Evolutionary conservation across 2,329 filamentous ascomycete genomes (phyloP), one percentile per base, ranked within the genome.

Genomic region (Harringtonia aguacate): DNA sequence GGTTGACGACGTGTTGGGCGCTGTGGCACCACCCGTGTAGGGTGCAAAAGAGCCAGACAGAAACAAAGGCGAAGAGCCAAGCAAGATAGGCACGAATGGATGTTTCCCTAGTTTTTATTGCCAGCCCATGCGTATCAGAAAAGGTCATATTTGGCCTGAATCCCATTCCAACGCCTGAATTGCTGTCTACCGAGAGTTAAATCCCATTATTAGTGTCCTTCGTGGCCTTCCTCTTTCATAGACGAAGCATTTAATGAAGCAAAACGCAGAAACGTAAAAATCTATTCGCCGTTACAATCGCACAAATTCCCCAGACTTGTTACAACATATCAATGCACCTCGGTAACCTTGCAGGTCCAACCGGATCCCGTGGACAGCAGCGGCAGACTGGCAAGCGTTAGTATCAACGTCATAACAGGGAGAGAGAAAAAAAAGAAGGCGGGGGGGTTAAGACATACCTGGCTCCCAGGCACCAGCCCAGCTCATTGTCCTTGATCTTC

Each of bases 381-480:
- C 30, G 89, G 90, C 55, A 95, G 70, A 74, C 88, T 94, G 48
- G 18, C 44, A 22, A 7, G 9, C n/a, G n/a, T n/a, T n/a, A n/a
- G 28, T 36, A 30, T 22, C n/a, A 27, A 27, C 41, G 14, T 41
- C 42, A 39, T 22, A 13, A 39, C 34, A 8, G 18, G 13, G 4
- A 22, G 22, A 39, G 46, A 39, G 8, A 24, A 24, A 35, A 17
- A 20, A 21, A 22, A 33, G 41, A 38, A 42, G 9, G 5, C 30
- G 18, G 30, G n/a, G 22, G 21, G 31, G 39, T 36, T 15, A 20
- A 21, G 45, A 58, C 81, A 68, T 70, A 92, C 86, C 87, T 95
- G 52, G 92, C 92, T 63, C 92, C 92, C 58, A 98, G 72, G 68
- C 90, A 97, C 92, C 92, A 98, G 33, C 92, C 92, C 56, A 98